Conservation (phyloP, 2,329 filamentous ascomycete species). For the Pseudopyricularia cyperi region DNA sequence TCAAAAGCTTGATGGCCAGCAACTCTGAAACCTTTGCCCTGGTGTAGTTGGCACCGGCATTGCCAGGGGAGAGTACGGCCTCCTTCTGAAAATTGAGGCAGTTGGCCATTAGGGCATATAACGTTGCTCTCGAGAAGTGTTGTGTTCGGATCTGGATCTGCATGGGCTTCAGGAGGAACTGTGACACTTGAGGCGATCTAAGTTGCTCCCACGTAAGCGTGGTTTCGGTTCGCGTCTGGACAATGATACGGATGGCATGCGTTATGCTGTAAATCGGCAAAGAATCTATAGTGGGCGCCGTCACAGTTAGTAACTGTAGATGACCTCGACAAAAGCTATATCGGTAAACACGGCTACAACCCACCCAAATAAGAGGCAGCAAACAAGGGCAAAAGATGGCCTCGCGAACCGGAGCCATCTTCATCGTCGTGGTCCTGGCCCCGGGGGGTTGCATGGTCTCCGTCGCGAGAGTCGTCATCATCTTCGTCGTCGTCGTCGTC, state of each 20-base stretch:
- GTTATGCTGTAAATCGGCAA: slow-evolving; percentile 84
- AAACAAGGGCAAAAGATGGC: slow-evolving; percentile 59
- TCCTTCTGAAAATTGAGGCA: slow-evolving; percentile 90
- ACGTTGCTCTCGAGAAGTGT: slow-evolving; percentile 73
- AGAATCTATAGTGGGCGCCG: slow-evolving; percentile 41
- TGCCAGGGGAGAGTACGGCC: slow-evolving; percentile 66
- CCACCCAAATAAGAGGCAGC: slow-evolving; percentile 65
- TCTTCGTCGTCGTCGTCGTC: slow-evolving; percentile 40
- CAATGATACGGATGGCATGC: slow-evolving; percentile 75
- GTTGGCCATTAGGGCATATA: slow-evolving; percentile 88
- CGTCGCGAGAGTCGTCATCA: slow-evolving; percentile 22
- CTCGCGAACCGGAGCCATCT: slow-evolving; percentile 13
- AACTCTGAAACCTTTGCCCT: slow-evolving; percentile 83
- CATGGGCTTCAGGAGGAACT: slow-evolving; percentile 92
- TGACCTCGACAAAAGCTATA: not conserved
- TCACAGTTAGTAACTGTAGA: not conserved
- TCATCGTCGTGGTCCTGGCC: slow-evolving; percentile 20
- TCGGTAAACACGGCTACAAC: slow-evolving; percentile 3
- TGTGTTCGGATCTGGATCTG: slow-evolving; percentile 74
- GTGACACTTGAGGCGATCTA: slow-evolving; percentile 87
- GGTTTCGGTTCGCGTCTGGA: slow-evolving; percentile 78
- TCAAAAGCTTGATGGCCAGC: slow-evolving; percentile 75
- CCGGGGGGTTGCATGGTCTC: slow-evolving; percentile 13
- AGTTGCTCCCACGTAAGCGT: slow-evolving; percentile 91
- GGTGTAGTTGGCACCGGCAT: slow-evolving; percentile 71